phyloP scores from a whole-genome alignment of 2,329 filamentous ascomycete species.

The Bipolaris victoriae region DNA sequence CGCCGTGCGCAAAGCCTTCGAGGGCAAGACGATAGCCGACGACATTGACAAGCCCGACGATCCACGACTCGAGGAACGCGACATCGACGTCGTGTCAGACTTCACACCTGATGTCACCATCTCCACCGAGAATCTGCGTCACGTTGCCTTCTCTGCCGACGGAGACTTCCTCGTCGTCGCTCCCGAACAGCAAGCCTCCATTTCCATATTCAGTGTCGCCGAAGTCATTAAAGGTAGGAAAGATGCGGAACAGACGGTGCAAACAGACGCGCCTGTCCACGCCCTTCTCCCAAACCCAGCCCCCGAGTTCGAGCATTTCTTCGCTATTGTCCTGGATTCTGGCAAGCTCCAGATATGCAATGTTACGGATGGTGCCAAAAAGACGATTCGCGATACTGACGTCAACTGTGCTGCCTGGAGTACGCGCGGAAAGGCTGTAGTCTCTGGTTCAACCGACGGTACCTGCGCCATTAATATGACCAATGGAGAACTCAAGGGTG shows the following conservation, averaged over 20 bases:
- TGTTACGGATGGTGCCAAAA: conserved; percentile 63
- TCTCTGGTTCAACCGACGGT: conserved; percentile 83
- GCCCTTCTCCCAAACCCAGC: conserved; percentile 81
- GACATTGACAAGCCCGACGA: conserved; percentile 12
- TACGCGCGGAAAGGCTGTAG: conserved; percentile 87
- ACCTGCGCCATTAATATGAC: conserved; percentile 83
- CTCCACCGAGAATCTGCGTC: conserved; percentile 77
- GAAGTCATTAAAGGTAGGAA: conserved; percentile 67
- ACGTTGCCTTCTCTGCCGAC: conserved; percentile 89
- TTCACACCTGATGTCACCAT: conserved; percentile 79
- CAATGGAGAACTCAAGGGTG: conserved; percentile 75
- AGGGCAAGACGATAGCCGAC: conserved; percentile 46
- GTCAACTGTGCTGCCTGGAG: conserved; percentile 93
- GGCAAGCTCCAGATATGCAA: conserved; percentile 87
- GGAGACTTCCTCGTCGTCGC: conserved; percentile 84
- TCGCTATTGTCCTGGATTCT: conserved; percentile 78
- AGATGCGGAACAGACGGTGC: conserved; percentile 74
- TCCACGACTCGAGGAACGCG: conserved; percentile 38
- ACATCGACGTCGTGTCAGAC: conserved; percentile 68
- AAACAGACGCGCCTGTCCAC: conserved; percentile 76
- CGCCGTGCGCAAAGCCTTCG: conserved; percentile 76
- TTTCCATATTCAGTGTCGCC: conserved; percentile 79
- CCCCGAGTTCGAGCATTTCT: conserved; percentile 71
- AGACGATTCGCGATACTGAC: conserved; percentile 68
- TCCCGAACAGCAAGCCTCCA: conserved; percentile 77